phyloP scores from a whole-genome alignment of 768 basidiomycete genomes.

The Russula foetens region DNA sequence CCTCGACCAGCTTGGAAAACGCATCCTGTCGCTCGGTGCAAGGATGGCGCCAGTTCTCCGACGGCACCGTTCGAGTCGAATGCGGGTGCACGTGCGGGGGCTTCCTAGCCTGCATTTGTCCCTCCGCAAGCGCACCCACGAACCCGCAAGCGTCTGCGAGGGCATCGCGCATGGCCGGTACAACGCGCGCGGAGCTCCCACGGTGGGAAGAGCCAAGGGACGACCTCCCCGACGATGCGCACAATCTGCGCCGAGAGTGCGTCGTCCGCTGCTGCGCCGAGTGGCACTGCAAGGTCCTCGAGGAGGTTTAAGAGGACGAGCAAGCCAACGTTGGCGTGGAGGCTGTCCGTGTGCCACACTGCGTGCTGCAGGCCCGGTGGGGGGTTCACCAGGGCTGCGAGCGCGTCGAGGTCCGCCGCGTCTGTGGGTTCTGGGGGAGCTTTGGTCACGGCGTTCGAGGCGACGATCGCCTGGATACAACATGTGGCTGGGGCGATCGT shows the following conservation, averaged over 20 bases:
- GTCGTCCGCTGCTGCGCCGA: background rate
- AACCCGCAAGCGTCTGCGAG: background rate
- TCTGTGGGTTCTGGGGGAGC: background rate
- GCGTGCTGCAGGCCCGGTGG: background rate
- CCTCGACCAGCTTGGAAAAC: background rate
- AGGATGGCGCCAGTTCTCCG: too few relatives aligned
- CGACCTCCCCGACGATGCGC: background rate
- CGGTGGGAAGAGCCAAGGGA: background rate
- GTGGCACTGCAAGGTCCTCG: background rate
- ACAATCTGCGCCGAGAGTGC: background rate
- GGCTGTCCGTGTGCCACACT: background rate
- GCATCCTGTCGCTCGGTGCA: background rate
- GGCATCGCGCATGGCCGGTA: background rate
- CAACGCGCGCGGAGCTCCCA: background rate
- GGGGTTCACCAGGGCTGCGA: background rate
- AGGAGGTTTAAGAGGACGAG: background rate
- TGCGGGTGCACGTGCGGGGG: background rate
- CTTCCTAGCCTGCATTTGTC: background rate
- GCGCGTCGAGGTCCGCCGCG: background rate
- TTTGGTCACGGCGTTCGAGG: slow-evolving; percentile 6
- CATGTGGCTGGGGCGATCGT: background rate
- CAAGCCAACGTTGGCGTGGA: background rate
- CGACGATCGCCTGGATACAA: slow-evolving; percentile 3
- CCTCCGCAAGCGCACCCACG: background rate
- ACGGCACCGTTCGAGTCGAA: background rate